These are phyloP conservation scores for Naganishia sp. DNA, from an alignment of 1,284 basidiomycete genomes.

Conservation along the genomic window DNA sequence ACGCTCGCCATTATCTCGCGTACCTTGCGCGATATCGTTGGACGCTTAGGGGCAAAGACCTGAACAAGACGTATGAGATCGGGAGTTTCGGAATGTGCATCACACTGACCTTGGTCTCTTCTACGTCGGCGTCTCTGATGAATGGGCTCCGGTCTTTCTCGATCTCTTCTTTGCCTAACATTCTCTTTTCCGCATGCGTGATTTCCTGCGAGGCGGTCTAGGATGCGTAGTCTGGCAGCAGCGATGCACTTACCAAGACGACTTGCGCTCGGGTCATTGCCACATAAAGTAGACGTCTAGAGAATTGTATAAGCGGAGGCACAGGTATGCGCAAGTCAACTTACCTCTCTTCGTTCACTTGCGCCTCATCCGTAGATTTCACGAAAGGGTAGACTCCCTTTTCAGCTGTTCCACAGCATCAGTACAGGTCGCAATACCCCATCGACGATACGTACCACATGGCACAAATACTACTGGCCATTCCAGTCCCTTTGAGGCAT, in stretches of 20 bases:
- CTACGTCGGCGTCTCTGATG: constrained; percentile 37
- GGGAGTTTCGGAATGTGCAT: constrained; percentile 31
- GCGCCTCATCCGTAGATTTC: constrained; percentile 62
- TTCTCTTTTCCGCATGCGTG: constrained; percentile 46
- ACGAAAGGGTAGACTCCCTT: constrained; percentile 76
- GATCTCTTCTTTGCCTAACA: constrained; percentile 49
- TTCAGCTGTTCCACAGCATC: constrained; percentile 60
- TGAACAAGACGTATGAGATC: not conserved
- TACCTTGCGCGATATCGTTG: constrained; percentile 41
- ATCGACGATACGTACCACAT: constrained; percentile 41
- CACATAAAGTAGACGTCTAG: constrained; percentile 78
- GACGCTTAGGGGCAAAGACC: constrained; percentile 38
- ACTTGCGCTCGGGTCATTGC: constrained; percentile 85
- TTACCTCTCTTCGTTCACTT: constrained; percentile 78
- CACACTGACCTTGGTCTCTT: constrained; percentile 22
- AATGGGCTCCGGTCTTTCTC: constrained; percentile 50
- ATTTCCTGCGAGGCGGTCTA: constrained; percentile 39
- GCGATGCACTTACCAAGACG: constrained; percentile 57
- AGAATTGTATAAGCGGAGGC: not conserved
- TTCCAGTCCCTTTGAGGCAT: constrained; percentile 87
- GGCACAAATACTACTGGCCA: constrained; percentile 68
- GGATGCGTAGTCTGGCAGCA: not conserved
- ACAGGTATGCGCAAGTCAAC: constrained; percentile 31
- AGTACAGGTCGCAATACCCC: not conserved
- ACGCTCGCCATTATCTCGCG: constrained; percentile 42